Conservation (phyloP, 2,329 filamentous ascomycete species). For the Fusarium transvaalense region DNA sequence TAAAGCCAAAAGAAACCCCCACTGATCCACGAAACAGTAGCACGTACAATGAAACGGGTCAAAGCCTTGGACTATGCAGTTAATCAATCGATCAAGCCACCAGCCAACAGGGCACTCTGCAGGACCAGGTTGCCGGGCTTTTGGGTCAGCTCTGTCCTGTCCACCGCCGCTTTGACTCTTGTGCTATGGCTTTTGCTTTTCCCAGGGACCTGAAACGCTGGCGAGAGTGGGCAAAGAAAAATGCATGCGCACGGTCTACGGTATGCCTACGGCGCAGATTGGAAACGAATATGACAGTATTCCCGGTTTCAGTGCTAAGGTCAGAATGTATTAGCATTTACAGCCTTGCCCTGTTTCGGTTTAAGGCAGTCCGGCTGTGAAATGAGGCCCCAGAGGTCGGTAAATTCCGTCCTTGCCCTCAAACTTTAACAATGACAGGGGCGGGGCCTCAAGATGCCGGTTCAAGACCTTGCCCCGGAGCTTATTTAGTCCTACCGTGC, state of each 20-base stretch:
- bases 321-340: neutral
- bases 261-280: slow-evolving; percentile 4
- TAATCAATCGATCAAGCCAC: neutral
- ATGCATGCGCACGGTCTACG: neutral
- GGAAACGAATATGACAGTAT: slow-evolving; percentile 10
- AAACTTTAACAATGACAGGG: neutral
- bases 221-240: slow-evolving; percentile 10
- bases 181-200: neutral
- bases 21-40: slow-evolving; percentile 31
- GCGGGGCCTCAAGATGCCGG: neutral
- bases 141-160: neutral
- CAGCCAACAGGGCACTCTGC: neutral
- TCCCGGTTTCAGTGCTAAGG: slow-evolving; percentile 13
- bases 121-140: slow-evolving; percentile 4
- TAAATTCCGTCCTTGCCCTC: slow-evolving; percentile 3
- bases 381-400: slow-evolving; percentile 5
- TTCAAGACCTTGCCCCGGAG: neutral
- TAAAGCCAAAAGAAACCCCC: neutral
- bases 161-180: slow-evolving; percentile 12
- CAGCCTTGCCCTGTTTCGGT: neutral
- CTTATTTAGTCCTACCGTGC: neutral
- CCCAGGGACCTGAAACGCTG: slow-evolving; percentile 26
- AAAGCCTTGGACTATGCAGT: neutral
- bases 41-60: slow-evolving; percentile 18
- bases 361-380: neutral